Conservation (phyloP, 2,329 filamentous ascomycete species). For the Hypoxylon sp. region DNA sequence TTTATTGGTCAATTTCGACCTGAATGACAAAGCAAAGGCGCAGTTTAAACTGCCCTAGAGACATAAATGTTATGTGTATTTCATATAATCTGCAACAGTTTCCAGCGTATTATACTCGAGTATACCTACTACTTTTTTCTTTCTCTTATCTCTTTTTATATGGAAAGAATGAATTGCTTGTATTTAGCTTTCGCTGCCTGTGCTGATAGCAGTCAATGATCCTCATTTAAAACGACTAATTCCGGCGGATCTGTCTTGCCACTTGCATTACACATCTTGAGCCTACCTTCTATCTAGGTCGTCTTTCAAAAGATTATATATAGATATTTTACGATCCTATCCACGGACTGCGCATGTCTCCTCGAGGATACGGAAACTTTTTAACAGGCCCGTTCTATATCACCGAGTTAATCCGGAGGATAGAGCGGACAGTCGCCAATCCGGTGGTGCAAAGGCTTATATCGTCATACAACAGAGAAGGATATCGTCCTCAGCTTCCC, state of each 20-base stretch:
- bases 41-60: constrained; percentile 13
- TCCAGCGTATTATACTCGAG: neutral
- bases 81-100: neutral
- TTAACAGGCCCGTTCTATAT: neutral
- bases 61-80: constrained; percentile 2
- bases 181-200: neutral
- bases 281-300: neutral
- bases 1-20: constrained; percentile 16
- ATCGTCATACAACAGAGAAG: constrained; percentile 8
- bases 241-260: constrained; percentile 26
- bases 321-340: neutral
- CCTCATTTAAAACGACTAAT: constrained; percentile 26
- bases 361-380: constrained; percentile 9
- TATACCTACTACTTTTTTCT: neutral
- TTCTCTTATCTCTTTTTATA: constrained; percentile 4
- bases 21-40: constrained; percentile 45
- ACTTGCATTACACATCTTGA: neutral
- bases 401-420: constrained; percentile 5
- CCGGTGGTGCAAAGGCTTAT: neutral
- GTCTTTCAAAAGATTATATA: neutral
- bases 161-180: neutral
- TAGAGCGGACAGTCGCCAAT: neutral
- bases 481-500: neutral
- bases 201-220: constrained; percentile 23
- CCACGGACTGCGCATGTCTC: constrained; percentile 20